phyloP scores from a whole-genome alignment of 108 stramenopile genomes.

The Cyclotella atomus region DNA sequence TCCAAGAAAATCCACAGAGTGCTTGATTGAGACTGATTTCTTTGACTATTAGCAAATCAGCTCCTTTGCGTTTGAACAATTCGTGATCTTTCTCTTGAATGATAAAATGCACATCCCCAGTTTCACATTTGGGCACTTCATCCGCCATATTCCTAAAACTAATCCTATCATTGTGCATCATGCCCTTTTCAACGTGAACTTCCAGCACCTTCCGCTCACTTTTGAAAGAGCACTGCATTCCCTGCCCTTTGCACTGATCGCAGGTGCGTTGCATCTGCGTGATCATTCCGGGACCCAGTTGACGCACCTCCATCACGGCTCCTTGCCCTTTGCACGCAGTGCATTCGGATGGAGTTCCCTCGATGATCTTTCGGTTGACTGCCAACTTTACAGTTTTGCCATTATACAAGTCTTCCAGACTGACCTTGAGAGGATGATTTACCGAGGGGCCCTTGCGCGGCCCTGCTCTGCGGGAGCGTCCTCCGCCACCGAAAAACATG shows the following conservation, averaged over 20 bases:
- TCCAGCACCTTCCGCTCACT: slow-evolving; percentile 85
- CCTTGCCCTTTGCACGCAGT: slow-evolving; percentile 86
- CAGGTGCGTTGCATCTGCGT: slow-evolving; percentile 88
- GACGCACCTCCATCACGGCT: slow-evolving; percentile 82
- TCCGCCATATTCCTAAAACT: slow-evolving; percentile 94
- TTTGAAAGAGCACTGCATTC: slow-evolving; percentile 68
- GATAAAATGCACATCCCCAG: slow-evolving; percentile 96
- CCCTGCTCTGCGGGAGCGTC: slow-evolving; percentile 54
- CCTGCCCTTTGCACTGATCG: slow-evolving; percentile 78
- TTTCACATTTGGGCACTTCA: slow-evolving; percentile 89
- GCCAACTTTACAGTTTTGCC: slow-evolving; percentile 95
- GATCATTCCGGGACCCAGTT: slow-evolving; percentile 93
- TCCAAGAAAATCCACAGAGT: slow-evolving; percentile 85
- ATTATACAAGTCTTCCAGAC: slow-evolving; percentile 95
- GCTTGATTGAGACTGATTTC: slow-evolving; percentile 92
- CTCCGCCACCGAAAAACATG: slow-evolving; percentile 93
- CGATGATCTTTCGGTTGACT: slow-evolving; percentile 90
- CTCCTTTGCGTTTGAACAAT: slow-evolving; percentile 93
- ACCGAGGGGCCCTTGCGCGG: slow-evolving; percentile 94
- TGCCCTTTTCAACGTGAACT: slow-evolving; percentile 94
- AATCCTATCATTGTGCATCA: slow-evolving; percentile 92
- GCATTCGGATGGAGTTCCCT: slow-evolving; percentile 77
- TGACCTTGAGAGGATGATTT: slow-evolving; percentile 91
- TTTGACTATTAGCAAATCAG: slow-evolving; percentile 90
- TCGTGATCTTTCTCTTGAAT: slow-evolving; percentile 95